These are phyloP conservation scores for Chlorencoelia australis DNA, from an alignment of 2,329 filamentous ascomycete species.

Conservation along the genomic window DNA sequence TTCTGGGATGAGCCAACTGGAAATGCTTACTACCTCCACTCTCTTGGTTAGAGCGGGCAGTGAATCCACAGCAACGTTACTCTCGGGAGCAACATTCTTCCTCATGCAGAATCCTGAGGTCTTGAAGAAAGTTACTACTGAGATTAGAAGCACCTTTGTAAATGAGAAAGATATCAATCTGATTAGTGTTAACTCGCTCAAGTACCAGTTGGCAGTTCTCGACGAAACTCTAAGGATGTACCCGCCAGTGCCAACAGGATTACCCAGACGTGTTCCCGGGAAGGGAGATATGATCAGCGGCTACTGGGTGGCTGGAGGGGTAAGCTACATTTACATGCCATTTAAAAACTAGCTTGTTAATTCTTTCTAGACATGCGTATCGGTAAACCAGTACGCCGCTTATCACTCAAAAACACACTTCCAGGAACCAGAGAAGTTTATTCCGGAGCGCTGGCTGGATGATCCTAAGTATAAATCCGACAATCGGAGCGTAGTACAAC, in stretches of 20 bases:
- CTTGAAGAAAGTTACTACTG: slow-evolving; percentile 27
- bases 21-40: slow-evolving; percentile 6
- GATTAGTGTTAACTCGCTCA: slow-evolving; percentile 1
- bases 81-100: slow-evolving; percentile 11
- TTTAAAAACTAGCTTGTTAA: neutral
- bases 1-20: slow-evolving; percentile 11
- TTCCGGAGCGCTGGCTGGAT: slow-evolving; percentile 26
- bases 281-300: neutral
- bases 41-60: slow-evolving; percentile 10
- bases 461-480: slow-evolving; percentile 8
- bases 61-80: slow-evolving; percentile 8
- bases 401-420: slow-evolving; percentile 7
- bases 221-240: slow-evolving; percentile 5
- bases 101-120: slow-evolving; percentile 26
- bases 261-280: slow-evolving; percentile 1
- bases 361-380: slow-evolving; percentile 5
- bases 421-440: slow-evolving; percentile 5
- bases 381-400: neutral
- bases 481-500: slow-evolving; percentile 1
- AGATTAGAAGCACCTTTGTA: slow-evolving; percentile 32
- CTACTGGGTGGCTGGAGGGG: slow-evolving; percentile 6
- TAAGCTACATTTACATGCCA: neutral
- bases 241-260: slow-evolving; percentile 2
- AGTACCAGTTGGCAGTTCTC: slow-evolving; percentile 2
- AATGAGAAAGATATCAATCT: slow-evolving; percentile 31